Percentiles rank a stretch among this genome's conserved stretches.
Conservation (phyloP, 352 stramenopile genomes). For the Paralagenidium karlingii region DNA sequence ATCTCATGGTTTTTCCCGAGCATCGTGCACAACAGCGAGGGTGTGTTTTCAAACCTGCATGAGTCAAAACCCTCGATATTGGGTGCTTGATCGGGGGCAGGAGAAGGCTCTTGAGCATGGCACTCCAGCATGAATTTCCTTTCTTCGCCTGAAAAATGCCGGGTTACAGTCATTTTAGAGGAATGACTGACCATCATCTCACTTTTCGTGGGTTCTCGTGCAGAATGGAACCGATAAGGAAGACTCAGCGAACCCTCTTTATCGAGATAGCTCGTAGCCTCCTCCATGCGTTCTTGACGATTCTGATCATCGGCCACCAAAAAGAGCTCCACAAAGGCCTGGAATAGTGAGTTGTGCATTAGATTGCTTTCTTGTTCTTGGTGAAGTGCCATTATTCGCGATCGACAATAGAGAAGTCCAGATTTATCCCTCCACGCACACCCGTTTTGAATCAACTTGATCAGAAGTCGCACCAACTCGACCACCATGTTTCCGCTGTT, state of each 20-base stretch:
- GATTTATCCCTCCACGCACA: conserved; percentile 58
- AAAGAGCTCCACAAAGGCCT: conserved; percentile 76
- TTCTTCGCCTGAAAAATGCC: conserved; percentile 62
- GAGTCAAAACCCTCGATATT: conserved; percentile 28
- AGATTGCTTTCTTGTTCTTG: conserved; percentile 71
- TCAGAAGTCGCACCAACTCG: conserved; percentile 48
- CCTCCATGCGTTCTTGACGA: conserved; percentile 20
- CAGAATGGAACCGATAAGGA: conserved; percentile 68
- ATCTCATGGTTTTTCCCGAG: conserved; percentile 24
- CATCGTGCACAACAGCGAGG: conserved; percentile 56
- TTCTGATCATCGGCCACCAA: conserved; percentile 72
- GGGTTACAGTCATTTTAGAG: conserved; percentile 61
- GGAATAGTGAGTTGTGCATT: conserved; percentile 59
- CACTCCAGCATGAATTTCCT: conserved; percentile 66
- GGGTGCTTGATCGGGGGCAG: conserved; percentile 10
- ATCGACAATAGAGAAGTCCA: conserved; percentile 68
- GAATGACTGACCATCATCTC: conserved; percentile 75
- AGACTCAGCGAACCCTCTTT: conserved; percentile 40
- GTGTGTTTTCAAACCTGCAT: conserved; percentile 74
- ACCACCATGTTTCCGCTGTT: conserved; percentile 36
- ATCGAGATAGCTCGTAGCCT: conserved; percentile 37
- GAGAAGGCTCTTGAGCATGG: conserved; percentile 12
- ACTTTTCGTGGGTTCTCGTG: conserved; percentile 33
- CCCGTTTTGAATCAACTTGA: conserved; percentile 44
- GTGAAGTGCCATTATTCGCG: conserved; percentile 72